Evolutionary conservation across 2,329 filamentous ascomycete species (phyloP), one percentile per base, ranked within the genome.

Genomic region (Magnaporthiopsis poae): DNA sequence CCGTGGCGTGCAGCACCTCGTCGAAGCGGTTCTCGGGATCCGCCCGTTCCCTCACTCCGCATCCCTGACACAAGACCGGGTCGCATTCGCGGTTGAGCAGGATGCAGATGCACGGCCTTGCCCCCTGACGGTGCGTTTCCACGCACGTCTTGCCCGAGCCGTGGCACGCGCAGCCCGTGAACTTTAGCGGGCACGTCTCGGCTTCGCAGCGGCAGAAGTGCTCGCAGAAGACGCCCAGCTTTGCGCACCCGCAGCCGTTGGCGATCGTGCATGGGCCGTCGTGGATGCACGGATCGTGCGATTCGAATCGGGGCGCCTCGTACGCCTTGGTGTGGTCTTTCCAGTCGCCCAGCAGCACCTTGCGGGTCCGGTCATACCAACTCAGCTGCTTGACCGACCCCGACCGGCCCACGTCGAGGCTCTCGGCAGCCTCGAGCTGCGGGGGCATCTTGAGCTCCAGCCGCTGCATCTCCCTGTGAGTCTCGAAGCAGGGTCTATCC

Each of bases 11-110:
- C 5, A 90, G 74, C 1, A 77, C 75, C 15, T 87, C 82, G 62
- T 88, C 79, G 65, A 88, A 81, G 7, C 84, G 82, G 70, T 90
- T 88, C n/a, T 80, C 76, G 0, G 89, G 89, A 72, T 93, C 86
- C 3, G 90, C 83, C 2, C 90, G 83, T 67, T 90, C 86, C 13
- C 80, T 73, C 0, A 88, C 89, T 35, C 90, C 90, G 71, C 91
- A 95, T 11, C 80, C 81, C 21, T 82, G 82, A 72, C 91, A 96
- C 15, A 94, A 80, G 67, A 89, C 86, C 1, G 90, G 87, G 71
- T 95, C 91, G 72, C 91, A 96, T 77, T 96, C 91, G 59, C 91
- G 84, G 70, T 90, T 89, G 65, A 91, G 81, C 71, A 84, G 81
- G 27, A 87, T 80, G 71, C 91, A 96, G 18, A 89, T 87, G 73